A percentile compares a stretch with the other conserved stretches of the same genome.
Conservation (phyloP, 371 early-diverging fungal species). For the Apophysomyces elegans region DNA sequence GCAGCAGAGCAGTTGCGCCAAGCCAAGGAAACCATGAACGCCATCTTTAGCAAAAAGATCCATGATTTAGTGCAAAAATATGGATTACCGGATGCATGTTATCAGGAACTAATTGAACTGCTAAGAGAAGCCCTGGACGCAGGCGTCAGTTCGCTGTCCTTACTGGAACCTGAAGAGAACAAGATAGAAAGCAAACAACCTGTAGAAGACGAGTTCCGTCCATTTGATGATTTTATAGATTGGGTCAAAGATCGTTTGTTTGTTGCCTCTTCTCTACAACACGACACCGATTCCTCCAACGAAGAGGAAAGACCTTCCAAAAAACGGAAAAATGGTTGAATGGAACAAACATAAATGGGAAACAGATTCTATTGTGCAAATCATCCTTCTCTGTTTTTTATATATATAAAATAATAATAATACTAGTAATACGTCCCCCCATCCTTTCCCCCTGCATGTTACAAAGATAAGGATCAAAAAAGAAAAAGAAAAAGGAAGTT, state of each 20-base stretch:
- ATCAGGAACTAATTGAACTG: not conserved
- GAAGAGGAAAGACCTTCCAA: too few species aligned
- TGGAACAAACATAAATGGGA: too few species aligned
- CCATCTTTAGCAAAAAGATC: not conserved
- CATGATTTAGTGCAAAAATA: not conserved
- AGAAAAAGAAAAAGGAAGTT: not conserved
- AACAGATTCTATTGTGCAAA: not conserved
- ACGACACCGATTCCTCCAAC: too few species aligned
- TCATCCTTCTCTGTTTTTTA: not conserved
- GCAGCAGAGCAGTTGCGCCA: not conserved
- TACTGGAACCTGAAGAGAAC: not conserved
- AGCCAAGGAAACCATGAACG: conserved; percentile 1
- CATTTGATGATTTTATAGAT: not conserved
- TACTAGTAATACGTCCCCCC: too few species aligned
- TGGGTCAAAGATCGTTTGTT: conserved; percentile 2
- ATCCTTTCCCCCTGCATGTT: not conserved
- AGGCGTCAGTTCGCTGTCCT: not conserved
- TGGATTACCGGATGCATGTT: not conserved
- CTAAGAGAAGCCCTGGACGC: not conserved
- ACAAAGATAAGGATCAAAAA: conserved; percentile 8
- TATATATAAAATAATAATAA: too few species aligned
- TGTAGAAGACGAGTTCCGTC: not conserved
- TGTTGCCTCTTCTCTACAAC: too few species aligned
- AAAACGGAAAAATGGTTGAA: too few species aligned
- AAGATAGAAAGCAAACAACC: too few species aligned